Evolutionary conservation across 1,284 basidiomycete genomes (phyloP).

Genomic region (Phlebopus sp.): DNA sequence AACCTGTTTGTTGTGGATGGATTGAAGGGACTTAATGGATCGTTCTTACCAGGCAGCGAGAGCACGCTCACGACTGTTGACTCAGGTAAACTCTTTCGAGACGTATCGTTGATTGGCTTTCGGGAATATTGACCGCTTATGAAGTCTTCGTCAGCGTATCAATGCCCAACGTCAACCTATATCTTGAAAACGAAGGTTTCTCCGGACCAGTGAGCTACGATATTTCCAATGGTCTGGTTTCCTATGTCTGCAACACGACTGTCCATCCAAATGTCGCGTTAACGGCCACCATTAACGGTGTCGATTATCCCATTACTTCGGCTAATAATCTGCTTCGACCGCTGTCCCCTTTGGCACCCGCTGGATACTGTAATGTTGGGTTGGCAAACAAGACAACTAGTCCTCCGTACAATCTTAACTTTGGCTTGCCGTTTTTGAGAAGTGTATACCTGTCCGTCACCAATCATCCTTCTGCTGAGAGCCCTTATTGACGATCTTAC

Average conservation of each 20-base stretch:
- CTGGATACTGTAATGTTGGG: conserved; percentile 24
- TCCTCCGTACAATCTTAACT: conserved; percentile 8
- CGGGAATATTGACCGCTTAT: neutral
- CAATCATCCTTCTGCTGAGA: no score
- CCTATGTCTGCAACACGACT: conserved; percentile 21
- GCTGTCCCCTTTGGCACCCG: neutral
- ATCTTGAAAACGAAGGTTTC: conserved; percentile 6
- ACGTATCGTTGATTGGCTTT: no score
- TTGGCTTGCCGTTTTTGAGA: conserved; percentile 32
- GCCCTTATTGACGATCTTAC: no score
- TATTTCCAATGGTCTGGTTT: conserved; percentile 4
- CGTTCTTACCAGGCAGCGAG: no score
- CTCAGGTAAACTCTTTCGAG: no score
- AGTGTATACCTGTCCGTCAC: conserved; percentile 31
- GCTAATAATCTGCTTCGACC: conserved; percentile 18
- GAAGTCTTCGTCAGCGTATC: conserved; percentile 7
- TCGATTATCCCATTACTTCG: conserved; percentile 28
- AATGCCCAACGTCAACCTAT: conserved; percentile 6
- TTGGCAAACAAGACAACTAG: conserved; percentile 15
- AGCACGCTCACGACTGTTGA: no score
- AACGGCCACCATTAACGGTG: conserved; percentile 25
- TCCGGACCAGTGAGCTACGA: conserved; percentile 3
- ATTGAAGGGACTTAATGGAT: no score
- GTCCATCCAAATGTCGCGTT: conserved; percentile 17
- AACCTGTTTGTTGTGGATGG: no score